Conservation (phyloP, 2,329 filamentous ascomycete genomes). For the Stagonosporopsis tanaceti region DNA sequence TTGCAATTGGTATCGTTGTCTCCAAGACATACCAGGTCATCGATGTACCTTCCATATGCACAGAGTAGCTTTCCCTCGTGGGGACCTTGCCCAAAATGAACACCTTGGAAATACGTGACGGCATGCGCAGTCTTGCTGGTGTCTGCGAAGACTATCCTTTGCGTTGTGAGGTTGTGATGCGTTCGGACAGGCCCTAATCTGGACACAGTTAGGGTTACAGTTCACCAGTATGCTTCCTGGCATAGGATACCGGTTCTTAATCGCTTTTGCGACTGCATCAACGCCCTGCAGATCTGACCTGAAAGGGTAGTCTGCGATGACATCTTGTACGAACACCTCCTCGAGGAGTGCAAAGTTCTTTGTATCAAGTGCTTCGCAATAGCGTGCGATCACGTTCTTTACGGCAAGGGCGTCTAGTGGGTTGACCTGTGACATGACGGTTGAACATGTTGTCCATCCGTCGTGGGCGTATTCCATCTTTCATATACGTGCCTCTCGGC, state of each 20-base stretch:
- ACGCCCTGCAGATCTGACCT: conserved; percentile 45
- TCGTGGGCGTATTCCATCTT: neutral
- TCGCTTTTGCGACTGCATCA: conserved; percentile 42
- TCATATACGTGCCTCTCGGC: conserved; percentile 6
- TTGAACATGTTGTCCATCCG: neutral
- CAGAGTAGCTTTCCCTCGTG: conserved; percentile 52
- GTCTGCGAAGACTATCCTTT: conserved; percentile 46
- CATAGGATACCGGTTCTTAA: conserved; percentile 41
- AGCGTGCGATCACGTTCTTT: conserved; percentile 52
- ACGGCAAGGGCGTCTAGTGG: conserved; percentile 49
- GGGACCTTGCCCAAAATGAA: conserved; percentile 54
- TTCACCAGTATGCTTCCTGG: no score
- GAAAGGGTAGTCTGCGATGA: conserved; percentile 53
- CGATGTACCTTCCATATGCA: conserved; percentile 54
- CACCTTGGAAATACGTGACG: conserved; percentile 53
- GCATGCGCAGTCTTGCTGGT: conserved; percentile 44
- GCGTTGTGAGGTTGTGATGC: conserved; percentile 55
- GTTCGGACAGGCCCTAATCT: conserved; percentile 53
- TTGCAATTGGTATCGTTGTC: conserved; percentile 33
- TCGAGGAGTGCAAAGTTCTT: conserved; percentile 51
- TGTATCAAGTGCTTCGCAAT: conserved; percentile 56
- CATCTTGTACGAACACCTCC: conserved; percentile 52
- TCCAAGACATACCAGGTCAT: conserved; percentile 45
- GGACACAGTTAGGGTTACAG: neutral
- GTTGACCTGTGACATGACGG: conserved; percentile 29